phyloP scores from a whole-genome alignment of 306 rosid species.

The Fragaria iinumae region DNA sequence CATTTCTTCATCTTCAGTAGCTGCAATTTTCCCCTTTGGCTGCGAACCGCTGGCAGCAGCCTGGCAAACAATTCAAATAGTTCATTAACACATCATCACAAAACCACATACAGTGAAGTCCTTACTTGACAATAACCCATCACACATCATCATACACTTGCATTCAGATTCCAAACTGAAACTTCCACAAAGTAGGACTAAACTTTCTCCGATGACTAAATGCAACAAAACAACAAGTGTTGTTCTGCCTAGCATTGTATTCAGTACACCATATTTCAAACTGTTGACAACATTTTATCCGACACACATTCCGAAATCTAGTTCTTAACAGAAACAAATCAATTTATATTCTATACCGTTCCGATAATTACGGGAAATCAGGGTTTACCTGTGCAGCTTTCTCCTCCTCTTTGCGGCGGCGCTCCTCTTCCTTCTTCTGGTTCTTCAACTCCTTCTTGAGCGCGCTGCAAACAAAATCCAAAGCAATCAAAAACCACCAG shows the following conservation, averaged over 20 bases:
- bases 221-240: not conserved
- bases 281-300: not conserved
- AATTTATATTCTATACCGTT: not conserved
- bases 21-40: conserved; percentile 42
- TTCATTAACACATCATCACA: conserved; percentile 4
- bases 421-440: conserved; percentile 72
- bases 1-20: conserved; percentile 78
- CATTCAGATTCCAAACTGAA: too few relatives aligned
- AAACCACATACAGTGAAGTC: not conserved
- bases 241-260: not conserved
- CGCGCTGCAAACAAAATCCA: conserved; percentile 45
- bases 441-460: conserved; percentile 66
- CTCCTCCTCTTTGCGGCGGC: conserved; percentile 74
- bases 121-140: not conserved
- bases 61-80: conserved; percentile 29
- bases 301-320: not conserved
- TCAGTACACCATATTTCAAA: not conserved
- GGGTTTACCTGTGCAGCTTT: conserved; percentile 60
- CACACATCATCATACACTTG: not conserved
- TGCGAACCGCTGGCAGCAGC: conserved; percentile 52
- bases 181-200: not conserved
- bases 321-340: not conserved
- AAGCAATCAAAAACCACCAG: not conserved
- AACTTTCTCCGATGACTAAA: not conserved
- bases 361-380: not conserved